phyloP scores from a whole-genome alignment of 2,329 filamentous ascomycete species.

The Paraphoma chrysanthemicola region DNA sequence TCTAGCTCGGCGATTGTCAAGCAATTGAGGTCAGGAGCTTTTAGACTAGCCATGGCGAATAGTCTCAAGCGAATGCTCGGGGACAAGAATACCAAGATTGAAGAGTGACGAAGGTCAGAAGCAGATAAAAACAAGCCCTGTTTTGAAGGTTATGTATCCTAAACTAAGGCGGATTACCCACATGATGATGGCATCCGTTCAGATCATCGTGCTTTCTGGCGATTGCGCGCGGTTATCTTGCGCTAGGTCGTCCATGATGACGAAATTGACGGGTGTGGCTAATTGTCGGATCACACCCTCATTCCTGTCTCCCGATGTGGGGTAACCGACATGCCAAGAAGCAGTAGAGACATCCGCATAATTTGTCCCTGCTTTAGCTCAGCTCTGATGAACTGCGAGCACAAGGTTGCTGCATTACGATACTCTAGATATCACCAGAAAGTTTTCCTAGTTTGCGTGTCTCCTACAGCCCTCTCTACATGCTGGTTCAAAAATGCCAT shows the following conservation, averaged over 20 bases:
- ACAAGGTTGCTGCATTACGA: too few species aligned
- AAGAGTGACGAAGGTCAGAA: not conserved
- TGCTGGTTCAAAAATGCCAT: too few species aligned
- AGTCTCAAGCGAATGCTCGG: not conserved
- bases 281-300: conserved; percentile 10
- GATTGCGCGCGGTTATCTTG: not conserved
- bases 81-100: too few species aligned
- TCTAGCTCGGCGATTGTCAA: conserved; percentile 36
- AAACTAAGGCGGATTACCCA: too few species aligned
- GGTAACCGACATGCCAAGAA: not conserved
- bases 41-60: conserved; percentile 19
- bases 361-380: not conserved
- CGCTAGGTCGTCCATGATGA: conserved; percentile 16
- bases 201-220: not conserved
- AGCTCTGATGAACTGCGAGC: not conserved
- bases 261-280: conserved; percentile 14
- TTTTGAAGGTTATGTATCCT: not conserved
- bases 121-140: not conserved
- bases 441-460: too few species aligned
- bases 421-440: too few species aligned
- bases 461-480: too few species aligned
- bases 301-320: conserved; percentile 3
- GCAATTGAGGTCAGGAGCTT: conserved; percentile 32
- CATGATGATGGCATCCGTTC: conserved; percentile 1
- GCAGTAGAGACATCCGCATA: not conserved